Base-by-base conservation (phyloP, 2,329 filamentous ascomycete species). In the Raffaelea deltoideospora region DNA sequence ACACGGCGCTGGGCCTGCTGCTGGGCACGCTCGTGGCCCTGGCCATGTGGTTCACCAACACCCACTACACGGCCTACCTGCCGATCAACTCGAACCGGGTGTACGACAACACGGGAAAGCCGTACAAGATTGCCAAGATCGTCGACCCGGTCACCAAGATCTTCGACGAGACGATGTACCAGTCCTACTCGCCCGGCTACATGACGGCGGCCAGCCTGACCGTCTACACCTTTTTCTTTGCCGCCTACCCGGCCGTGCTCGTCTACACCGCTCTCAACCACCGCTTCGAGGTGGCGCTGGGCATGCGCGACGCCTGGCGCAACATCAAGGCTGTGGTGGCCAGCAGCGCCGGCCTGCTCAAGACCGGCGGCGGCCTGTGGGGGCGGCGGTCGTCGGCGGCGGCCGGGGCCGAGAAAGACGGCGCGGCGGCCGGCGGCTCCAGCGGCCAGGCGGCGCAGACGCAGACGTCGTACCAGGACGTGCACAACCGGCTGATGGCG, bases 1-100 rank as follows among this genome's bases (percentile, higher is more conserved):
- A 80, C 51, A 70, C 67, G 18, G 59, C 76, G 42, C 54, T 75
- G 31, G 74, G 74, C 22, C 62, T 69, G 34, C 62, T 69, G 34
- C 59, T 74, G 13, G 43, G 69, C 24, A 68, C 64, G 31, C 64
- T 65, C 45, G 56, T 77, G 14, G 57, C 72, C 11, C 49, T 68
- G 2, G 68, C 56, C 20, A 48, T 79, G 9, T 76, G 73, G 56
- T 80, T 69, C 50, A 64, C 58, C 31, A 72, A 72, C 37, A 53
- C 67, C 2, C 78, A 67, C 56, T 67, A 70, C 50, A 67, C 64
- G 10, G 60, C 64, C 26, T 43, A 71, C 44, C 52, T 69, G 20
- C 62, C 63, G 22, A 65, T 70, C 53, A 67, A 65, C 53, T 63
- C 59, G 17, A 69, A 69, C 50, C 54, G 56, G 11, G 58, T 68